These are phyloP conservation scores for Tetrapisispora iriomotensis DNA, from an alignment of 805 yeast species.

Conservation along the genomic window DNA sequence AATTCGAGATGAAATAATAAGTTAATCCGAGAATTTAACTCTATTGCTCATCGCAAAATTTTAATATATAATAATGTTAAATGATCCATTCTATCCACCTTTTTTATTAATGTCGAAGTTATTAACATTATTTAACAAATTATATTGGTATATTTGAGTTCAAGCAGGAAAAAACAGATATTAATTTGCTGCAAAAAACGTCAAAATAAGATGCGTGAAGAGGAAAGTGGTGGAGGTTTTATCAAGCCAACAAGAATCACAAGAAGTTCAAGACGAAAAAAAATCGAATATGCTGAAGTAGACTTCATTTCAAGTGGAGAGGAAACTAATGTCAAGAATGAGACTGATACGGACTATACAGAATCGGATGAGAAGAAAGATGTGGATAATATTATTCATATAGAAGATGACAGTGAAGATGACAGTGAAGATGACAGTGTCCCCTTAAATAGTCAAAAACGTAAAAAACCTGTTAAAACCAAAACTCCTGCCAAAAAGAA, in stretches of 20 bases:
- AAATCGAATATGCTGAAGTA: conserved; percentile 30
- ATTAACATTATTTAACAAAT: too few species aligned
- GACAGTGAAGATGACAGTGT: conserved; percentile 17
- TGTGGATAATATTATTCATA: conserved; percentile 18
- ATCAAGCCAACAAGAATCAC: conserved; percentile 13
- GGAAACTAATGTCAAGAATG: neutral
- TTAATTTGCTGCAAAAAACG: too few species aligned
- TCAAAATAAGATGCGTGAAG: too few species aligned
- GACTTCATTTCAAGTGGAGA: conserved; percentile 9
- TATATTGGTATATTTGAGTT: too few species aligned
- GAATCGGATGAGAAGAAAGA: conserved; percentile 13
- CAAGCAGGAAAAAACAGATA: too few species aligned
- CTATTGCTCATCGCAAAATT: too few species aligned
- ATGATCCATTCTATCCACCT: too few species aligned
- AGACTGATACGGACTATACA: conserved; percentile 6
- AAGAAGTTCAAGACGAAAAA: conserved; percentile 23
- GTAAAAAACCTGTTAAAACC: conserved; percentile 13
- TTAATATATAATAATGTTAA: too few species aligned
- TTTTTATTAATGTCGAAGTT: too few species aligned
- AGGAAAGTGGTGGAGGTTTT: conserved; percentile 20
- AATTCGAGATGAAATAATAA: too few species aligned
- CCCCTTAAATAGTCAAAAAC: conserved; percentile 10
- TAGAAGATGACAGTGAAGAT: conserved; percentile 19
- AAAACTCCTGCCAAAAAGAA: conserved; percentile 10
- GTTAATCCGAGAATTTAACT: too few species aligned